Percentiles rank a stretch among this genome's conserved stretches.
phyloP scores from a whole-genome alignment of 495 filamentous ascomycete species.

The Neurospora tetraspora region DNA sequence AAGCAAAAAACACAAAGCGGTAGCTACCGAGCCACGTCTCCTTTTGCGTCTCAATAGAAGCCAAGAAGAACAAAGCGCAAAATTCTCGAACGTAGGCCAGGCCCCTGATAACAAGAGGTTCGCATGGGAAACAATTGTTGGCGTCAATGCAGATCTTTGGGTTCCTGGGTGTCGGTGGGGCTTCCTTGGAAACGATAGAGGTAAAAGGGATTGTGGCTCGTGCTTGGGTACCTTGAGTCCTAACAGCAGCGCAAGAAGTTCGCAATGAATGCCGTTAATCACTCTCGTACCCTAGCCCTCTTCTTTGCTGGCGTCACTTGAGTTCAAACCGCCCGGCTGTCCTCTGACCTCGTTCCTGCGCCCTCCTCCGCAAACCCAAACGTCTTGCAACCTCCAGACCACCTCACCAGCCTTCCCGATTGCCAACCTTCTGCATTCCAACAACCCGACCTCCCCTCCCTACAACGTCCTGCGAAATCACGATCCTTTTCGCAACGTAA shows the following conservation, averaged over 20 bases:
- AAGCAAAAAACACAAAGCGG: neutral
- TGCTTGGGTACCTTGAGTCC: neutral
- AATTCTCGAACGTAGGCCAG: neutral
- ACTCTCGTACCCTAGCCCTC: neutral
- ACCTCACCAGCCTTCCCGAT: slow-evolving; percentile 11
- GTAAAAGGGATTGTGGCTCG: neutral
- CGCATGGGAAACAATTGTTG: neutral
- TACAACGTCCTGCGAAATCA: slow-evolving; percentile 5
- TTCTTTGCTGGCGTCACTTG: slow-evolving; percentile 7
- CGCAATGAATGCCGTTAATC: neutral
- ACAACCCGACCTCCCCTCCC: slow-evolving; percentile 7
- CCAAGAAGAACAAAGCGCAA: neutral
- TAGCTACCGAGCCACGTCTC: neutral
- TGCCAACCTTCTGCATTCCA: slow-evolving; percentile 11
- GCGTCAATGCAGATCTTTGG: neutral
- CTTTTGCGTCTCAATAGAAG: neutral
- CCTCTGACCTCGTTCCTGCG: slow-evolving; percentile 17
- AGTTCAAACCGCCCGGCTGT: slow-evolving; percentile 5
- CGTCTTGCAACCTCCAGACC: slow-evolving; percentile 14
- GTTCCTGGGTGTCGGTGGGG: neutral
- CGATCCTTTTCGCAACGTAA: slow-evolving; percentile 8
- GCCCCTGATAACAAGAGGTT: neutral
- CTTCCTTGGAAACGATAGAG: neutral
- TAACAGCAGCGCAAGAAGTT: neutral
- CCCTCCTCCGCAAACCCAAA: slow-evolving; percentile 19